phyloP scores from a whole-genome alignment of 306 rosid species.

The Cicer yamashitae region DNA sequence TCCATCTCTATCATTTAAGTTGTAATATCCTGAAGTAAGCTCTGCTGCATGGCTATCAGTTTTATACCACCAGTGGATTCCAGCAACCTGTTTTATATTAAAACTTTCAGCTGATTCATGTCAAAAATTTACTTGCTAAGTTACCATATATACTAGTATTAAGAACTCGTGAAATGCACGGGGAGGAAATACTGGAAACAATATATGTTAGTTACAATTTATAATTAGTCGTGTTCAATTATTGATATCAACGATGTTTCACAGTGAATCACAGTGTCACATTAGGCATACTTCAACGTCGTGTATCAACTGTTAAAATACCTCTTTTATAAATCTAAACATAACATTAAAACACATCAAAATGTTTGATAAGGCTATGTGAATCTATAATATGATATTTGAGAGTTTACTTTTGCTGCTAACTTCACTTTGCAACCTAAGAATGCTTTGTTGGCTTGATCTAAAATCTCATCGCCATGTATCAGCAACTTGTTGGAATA shows the following conservation, averaged over 20 bases:
- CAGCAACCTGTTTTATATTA: slow-evolving; percentile 68
- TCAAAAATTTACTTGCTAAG: not conserved
- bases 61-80: slow-evolving; percentile 97
- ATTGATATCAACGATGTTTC: too few species aligned
- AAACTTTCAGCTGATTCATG: slow-evolving; percentile 32
- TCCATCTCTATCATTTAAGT: slow-evolving; percentile 77
- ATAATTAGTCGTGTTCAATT: too few species aligned
- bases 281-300: too few species aligned
- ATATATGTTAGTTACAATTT: too few species aligned
- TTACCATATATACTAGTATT: not conserved
- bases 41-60: slow-evolving; percentile 82
- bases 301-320: too few species aligned
- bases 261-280: too few species aligned
- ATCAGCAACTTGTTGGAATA: slow-evolving; percentile 76
- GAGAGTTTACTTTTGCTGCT: slow-evolving; percentile 76
- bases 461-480: slow-evolving; percentile 87
- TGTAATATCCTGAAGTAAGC: slow-evolving; percentile 90
- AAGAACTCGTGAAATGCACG: too few species aligned
- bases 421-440: slow-evolving; percentile 76
- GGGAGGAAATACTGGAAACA: too few species aligned
- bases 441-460: slow-evolving; percentile 80
- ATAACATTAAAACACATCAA: too few species aligned
- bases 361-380: too few species aligned
- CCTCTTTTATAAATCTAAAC: too few species aligned
- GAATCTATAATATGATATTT: not conserved